These are phyloP conservation scores for Purshia tridentata DNA, from an alignment of 306 rosid species.

Conservation along the genomic window DNA sequence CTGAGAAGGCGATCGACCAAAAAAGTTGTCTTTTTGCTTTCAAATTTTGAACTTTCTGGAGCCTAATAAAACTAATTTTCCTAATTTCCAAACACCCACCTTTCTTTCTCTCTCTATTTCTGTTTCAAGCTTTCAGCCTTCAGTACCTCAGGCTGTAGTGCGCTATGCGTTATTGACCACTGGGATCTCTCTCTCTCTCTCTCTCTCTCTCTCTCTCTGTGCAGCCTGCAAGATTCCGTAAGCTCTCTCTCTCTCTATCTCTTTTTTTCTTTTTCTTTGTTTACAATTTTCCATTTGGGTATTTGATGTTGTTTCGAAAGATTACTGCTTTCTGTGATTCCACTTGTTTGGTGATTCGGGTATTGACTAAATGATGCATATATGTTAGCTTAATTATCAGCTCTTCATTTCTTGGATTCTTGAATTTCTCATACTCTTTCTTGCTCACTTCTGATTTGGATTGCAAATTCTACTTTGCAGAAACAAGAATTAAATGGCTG, in stretches of 20 bases:
- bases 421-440: neutral
- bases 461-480: slow-evolving; percentile 1
- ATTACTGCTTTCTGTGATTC: slow-evolving; percentile 11
- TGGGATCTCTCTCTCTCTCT: slow-evolving; percentile 9
- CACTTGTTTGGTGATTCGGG: neutral
- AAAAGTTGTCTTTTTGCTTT: slow-evolving; percentile 8
- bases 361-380: neutral
- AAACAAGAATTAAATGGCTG: neutral
- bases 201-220: neutral
- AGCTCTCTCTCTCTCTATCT: neutral
- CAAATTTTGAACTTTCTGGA: neutral
- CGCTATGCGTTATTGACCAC: neutral
- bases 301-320: neutral
- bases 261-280: neutral
- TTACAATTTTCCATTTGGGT: slow-evolving; percentile 8
- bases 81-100: neutral
- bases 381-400: neutral
- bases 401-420: neutral
- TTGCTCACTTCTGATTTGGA: neutral
- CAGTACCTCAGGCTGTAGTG: neutral
- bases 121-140: neutral
- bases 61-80: neutral
- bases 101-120: neutral
- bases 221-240: slow-evolving; percentile 5
- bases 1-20: neutral